A percentile compares a stretch with the other conserved stretches of the same genome.
These are phyloP conservation scores for button mushroom (Agaricus bisporus) DNA, from an alignment of 768 basidiomycete genomes.

Conservation along the genomic window DNA sequence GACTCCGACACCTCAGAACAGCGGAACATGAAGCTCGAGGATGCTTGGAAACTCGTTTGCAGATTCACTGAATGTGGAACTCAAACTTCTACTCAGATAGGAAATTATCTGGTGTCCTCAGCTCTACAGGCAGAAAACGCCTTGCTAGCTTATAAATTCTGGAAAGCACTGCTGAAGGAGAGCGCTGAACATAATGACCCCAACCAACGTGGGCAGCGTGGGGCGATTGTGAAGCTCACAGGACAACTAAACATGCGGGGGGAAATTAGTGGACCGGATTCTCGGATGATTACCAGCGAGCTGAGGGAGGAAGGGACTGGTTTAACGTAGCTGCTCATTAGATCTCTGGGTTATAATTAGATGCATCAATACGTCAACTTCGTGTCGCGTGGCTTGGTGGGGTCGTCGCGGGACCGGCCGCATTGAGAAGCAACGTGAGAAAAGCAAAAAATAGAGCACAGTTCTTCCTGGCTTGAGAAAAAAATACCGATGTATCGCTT, in stretches of 20 bases:
- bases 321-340: conserved; percentile 7
- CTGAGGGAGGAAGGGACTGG: conserved; percentile 11
- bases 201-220: conserved; percentile 38
- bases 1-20: conserved; percentile 17
- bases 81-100: conserved; percentile 40
- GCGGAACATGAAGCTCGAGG: conserved; percentile 28
- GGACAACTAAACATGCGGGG: conserved; percentile 11
- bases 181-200: conserved; percentile 43
- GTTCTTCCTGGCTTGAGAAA: conserved; percentile 26
- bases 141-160: conserved; percentile 53
- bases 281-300: conserved; percentile 4
- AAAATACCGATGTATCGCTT: conserved; percentile 24
- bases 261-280: conserved; percentile 6
- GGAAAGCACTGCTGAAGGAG: conserved; percentile 40
- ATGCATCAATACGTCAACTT: background rate
- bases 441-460: conserved; percentile 2
- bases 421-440: background rate
- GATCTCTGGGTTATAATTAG: conserved; percentile 9
- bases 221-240: conserved; percentile 31
- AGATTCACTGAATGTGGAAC: conserved; percentile 27
- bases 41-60: conserved; percentile 36
- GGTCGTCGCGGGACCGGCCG: conserved; percentile 15
- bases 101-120: conserved; percentile 42
- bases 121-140: conserved; percentile 46
- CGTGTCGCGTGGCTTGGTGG: conserved; percentile 21